These are phyloP conservation scores for Cyberlindnera sargentensis DNA, from an alignment of 805 yeast genomes.

Conservation along the genomic window DNA sequence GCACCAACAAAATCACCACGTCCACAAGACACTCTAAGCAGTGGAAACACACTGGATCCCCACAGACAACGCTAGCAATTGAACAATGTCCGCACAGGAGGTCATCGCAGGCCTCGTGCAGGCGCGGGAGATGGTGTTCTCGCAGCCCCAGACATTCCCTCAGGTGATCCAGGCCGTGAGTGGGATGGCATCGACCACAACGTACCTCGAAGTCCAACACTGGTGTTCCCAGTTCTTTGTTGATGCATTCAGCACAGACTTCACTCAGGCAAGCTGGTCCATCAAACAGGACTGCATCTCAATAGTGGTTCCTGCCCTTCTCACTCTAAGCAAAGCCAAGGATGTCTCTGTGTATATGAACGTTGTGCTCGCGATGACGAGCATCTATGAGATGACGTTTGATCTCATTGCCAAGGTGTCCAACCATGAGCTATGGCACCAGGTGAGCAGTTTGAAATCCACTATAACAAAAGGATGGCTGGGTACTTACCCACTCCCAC, in stretches of 20 bases:
- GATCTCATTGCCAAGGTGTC: slow-evolving; percentile 37
- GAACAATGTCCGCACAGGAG: slow-evolving; percentile 8
- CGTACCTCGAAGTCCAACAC: slow-evolving; percentile 17
- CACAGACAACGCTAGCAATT: background rate
- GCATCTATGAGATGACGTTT: slow-evolving; percentile 40
- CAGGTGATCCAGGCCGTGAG: slow-evolving; percentile 13
- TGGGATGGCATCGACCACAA: slow-evolving; percentile 8
- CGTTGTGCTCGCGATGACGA: slow-evolving; percentile 33
- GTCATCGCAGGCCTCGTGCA: slow-evolving; percentile 9
- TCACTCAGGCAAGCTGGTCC: slow-evolving; percentile 4
- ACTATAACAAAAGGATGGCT: slow-evolving; percentile 57
- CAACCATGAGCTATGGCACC: slow-evolving; percentile 43
- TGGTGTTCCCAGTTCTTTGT: slow-evolving; percentile 21
- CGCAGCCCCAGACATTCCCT: slow-evolving; percentile 13
- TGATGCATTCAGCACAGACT: slow-evolving; percentile 16
- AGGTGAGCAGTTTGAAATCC: slow-evolving; percentile 47
- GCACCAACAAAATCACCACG: background rate
- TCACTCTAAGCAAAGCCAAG: slow-evolving; percentile 9
- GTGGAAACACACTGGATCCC: background rate
- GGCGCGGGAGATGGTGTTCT: slow-evolving; percentile 10
- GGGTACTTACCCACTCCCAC: slow-evolving; percentile 44
- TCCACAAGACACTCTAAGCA: background rate
- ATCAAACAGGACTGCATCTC: slow-evolving; percentile 15
- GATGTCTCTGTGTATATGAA: slow-evolving; percentile 30
- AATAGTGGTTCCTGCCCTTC: slow-evolving; percentile 7